Evolutionary conservation across 768 basidiomycete species (phyloP).

Genomic region (Kwoniella sp.): DNA sequence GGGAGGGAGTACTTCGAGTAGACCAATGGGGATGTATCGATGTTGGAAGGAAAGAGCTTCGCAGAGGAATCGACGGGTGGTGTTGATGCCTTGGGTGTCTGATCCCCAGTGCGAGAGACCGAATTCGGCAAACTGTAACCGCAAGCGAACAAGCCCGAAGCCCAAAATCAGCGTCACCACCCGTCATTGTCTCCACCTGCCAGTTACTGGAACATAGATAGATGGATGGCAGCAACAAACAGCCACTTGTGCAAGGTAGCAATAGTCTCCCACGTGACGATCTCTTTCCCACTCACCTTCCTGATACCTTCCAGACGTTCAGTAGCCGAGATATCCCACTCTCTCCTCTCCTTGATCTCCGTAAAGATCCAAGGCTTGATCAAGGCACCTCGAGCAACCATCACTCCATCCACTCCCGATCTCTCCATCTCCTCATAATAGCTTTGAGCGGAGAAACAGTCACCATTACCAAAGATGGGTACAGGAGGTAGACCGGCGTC

Average conservation of each 20-base stretch:
- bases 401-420: constrained; percentile 89
- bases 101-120: constrained; percentile 70
- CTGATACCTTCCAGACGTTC: constrained; percentile 79
- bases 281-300: constrained; percentile 68
- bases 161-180: too few species aligned
- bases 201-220: too few species aligned
- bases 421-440: constrained; percentile 58
- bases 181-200: too few species aligned
- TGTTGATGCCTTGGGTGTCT: constrained; percentile 71
- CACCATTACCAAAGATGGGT: constrained; percentile 97
- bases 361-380: constrained; percentile 88
- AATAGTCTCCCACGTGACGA: too few species aligned
- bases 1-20: constrained; percentile 78
- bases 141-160: too few species aligned
- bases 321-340: constrained; percentile 88
- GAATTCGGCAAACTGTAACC: constrained; percentile 77
- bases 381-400: constrained; percentile 91
- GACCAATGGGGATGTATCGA: constrained; percentile 90
- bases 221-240: too few species aligned
- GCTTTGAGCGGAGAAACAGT: constrained; percentile 75
- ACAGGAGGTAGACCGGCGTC: constrained; percentile 64
- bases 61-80: constrained; percentile 87
- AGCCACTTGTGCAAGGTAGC: too few species aligned
- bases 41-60: constrained; percentile 95
- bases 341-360: constrained; percentile 85